Evolutionary conservation across 1,284 basidiomycete species (phyloP), one percentile per base, ranked within the genome.

Genomic region (Sutorius eximius): DNA sequence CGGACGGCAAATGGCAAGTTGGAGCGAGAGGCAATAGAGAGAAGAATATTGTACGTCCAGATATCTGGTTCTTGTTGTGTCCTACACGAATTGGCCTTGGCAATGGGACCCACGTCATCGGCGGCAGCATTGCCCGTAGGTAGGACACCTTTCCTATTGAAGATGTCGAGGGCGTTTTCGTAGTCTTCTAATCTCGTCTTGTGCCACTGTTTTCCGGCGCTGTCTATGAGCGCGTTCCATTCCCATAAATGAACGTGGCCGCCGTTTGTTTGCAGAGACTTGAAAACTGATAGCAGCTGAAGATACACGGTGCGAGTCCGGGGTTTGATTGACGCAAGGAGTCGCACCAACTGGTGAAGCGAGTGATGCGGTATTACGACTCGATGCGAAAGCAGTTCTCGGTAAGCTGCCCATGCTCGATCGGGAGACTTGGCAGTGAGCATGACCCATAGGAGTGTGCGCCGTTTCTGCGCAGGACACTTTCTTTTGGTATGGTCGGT

Each of bases 201-300:
- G 56, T 87, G 77, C 73, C 79, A 82, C 1, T 86, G 86, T 57
- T 78, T 81, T n/a, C 84, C 87, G 0, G 85, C 82, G 66, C 75
- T 77, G 62, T 87, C 77, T 56, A 91, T 81, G 42, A 92, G 76
- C 8, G 81, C 74, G 65, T 91, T 91, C 86, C 89, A 91, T 67
- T 91, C 82, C 77, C 82, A 82, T 15, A 74, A 61, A 56, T 77
- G 74, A 36, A 89, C 67, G 12, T 57, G 71, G 29, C 82, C 85
- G 8, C 81, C 83, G 13, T 72, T 72, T 27, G 71, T 71, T 54
- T 79, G 80, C 40, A 90, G 71, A 33, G 75, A 77, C 41, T 77
- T 78, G 56, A 90, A 63, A 15, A 89, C 80, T 24, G 85, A 79
- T 30, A 89, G 73, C 1, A 91, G 75, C 16, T 81, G 82, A 10